phyloP scores from a whole-genome alignment of 164 flowering plant species.

The Tetrastigma voinierianum region DNA sequence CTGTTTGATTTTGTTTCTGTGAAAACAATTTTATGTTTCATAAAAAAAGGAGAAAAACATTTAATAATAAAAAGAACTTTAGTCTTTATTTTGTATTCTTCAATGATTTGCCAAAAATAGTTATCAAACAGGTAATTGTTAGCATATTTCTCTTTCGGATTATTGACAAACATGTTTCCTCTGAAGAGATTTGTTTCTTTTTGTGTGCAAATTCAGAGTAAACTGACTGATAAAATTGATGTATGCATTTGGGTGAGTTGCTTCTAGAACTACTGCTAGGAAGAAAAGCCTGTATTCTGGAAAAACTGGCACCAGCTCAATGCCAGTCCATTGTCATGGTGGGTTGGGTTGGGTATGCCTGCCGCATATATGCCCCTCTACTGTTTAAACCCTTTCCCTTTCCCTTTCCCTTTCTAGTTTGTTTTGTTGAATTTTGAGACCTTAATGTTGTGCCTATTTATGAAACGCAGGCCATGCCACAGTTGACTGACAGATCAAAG shows the following conservation, averaged over 20 bases:
- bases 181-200: not conserved
- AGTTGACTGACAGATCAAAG: slow-evolving; percentile 87
- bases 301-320: slow-evolving; percentile 66
- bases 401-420: no score
- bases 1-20: no score
- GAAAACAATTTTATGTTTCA: no score
- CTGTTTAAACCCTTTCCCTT: not conserved
- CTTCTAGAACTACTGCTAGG: slow-evolving; percentile 89
- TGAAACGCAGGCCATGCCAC: slow-evolving; percentile 90
- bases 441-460: not conserved
- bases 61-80: no score
- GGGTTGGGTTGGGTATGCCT: no score
- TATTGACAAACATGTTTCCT: not conserved
- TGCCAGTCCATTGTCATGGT: slow-evolving; percentile 97
- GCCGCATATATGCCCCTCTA: slow-evolving; percentile 11
- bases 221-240: slow-evolving; percentile 92
- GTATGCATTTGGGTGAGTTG: slow-evolving; percentile 94
- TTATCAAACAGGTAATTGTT: no score
- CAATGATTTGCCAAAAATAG: no score
- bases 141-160: not conserved
- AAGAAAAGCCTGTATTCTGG: slow-evolving; percentile 85
- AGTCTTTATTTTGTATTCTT: no score
- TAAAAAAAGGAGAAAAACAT: no score
- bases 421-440: not conserved
- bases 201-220: slow-evolving; percentile 42